Percentiles rank a stretch among this genome's conserved stretches.
Conservation (phyloP, 2,329 filamentous ascomycete genomes). For the Phyllachora maydis region DNA sequence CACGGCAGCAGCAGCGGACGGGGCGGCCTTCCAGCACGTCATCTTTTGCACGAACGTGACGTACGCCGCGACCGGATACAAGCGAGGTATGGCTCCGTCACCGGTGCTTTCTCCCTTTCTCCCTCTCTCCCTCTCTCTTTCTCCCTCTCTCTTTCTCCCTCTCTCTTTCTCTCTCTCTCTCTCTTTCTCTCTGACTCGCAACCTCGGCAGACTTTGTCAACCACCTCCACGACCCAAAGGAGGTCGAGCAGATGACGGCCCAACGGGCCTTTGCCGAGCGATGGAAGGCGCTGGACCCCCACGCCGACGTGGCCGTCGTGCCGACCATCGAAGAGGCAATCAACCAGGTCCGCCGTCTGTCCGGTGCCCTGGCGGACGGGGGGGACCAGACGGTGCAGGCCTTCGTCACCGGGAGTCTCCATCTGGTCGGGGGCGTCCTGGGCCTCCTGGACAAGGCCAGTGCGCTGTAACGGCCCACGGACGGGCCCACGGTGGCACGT, state of each 20-base stretch:
- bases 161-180: too few species aligned
- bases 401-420: constrained; percentile 24
- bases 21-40: constrained; percentile 6
- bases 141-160: too few species aligned
- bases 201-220: constrained; percentile 42
- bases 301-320: constrained; percentile 21
- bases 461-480: constrained; percentile 6
- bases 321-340: constrained; percentile 36
- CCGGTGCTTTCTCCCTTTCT: not conserved
- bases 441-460: constrained; percentile 11
- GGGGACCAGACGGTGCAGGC: constrained; percentile 21
- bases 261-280: constrained; percentile 30
- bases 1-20: constrained; percentile 22
- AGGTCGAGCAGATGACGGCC: constrained; percentile 27
- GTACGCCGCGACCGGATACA: constrained; percentile 26
- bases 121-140: too few species aligned
- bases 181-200: too few species aligned
- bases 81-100: constrained; percentile 18
- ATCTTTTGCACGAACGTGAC: constrained; percentile 69
- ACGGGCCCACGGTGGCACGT: too few species aligned
- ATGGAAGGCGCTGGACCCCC: constrained; percentile 25
- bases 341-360: constrained; percentile 18
- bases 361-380: constrained; percentile 5
- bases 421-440: constrained; percentile 20
- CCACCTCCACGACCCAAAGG: constrained; percentile 26